A percentile compares a stretch with the other conserved stretches of the same genome.
Evolutionary conservation across 495 filamentous ascomycete genomes (phyloP).

Genomic region (Penicillium robsamsonii): DNA sequence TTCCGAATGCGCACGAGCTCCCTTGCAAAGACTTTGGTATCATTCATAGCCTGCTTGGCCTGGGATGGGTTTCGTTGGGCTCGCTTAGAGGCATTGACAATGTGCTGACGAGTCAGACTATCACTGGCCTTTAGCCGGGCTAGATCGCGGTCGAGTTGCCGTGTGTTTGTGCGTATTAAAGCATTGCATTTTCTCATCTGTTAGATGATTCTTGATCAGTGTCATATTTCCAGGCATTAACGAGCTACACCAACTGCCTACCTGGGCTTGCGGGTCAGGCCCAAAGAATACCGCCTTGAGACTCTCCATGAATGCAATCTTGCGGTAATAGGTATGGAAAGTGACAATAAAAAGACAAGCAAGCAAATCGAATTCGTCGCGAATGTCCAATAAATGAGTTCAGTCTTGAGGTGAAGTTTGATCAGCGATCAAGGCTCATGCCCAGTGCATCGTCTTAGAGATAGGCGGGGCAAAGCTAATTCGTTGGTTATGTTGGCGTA

Average conservation of each 20-base stretch:
- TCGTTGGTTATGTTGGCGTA: neutral
- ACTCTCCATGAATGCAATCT: constrained; percentile 66
- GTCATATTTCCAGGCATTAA: neutral
- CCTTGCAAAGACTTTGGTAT: constrained; percentile 81
- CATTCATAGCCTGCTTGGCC: constrained; percentile 68
- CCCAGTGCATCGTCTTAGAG: constrained; percentile 13
- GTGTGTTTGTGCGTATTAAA: constrained; percentile 85
- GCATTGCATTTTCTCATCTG: constrained; percentile 95
- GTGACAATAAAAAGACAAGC: neutral
- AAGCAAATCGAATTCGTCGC: constrained; percentile 3
- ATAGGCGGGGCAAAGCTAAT: constrained; percentile 11
- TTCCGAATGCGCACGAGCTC: constrained; percentile 83
- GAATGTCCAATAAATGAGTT: neutral
- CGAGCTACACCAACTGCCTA: constrained; percentile 31
- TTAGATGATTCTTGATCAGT: constrained; percentile 3
- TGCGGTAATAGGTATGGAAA: neutral
- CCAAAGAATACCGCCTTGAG: constrained; percentile 85
- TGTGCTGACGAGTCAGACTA: constrained; percentile 79
- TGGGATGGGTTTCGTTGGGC: constrained; percentile 73
- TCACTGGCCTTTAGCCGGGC: constrained; percentile 69
- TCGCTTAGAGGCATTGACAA: constrained; percentile 74
- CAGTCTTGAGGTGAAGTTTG: neutral
- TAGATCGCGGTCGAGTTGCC: constrained; percentile 95
- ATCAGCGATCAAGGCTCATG: constrained; percentile 8
- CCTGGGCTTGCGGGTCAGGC: constrained; percentile 89